These are phyloP conservation scores for Colletotrichum sansevieriae DNA, from an alignment of 2,329 filamentous ascomycete genomes.

Conservation along the genomic window DNA sequence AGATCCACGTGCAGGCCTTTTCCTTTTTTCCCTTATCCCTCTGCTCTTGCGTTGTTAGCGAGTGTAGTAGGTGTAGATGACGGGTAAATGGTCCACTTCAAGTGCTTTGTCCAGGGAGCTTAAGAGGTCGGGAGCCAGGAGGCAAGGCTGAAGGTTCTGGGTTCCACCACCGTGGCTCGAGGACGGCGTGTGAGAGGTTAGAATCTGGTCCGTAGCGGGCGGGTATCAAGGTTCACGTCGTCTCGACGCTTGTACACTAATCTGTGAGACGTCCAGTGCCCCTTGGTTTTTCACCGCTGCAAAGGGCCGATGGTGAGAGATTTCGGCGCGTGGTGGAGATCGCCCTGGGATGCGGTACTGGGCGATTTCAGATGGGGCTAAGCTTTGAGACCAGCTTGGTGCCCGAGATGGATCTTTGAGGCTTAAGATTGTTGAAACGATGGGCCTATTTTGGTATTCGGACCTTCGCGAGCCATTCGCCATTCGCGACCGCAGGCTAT, in stretches of 20 bases:
- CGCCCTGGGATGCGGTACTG: conserved; percentile 26
- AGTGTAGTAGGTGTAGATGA: conserved; percentile 20
- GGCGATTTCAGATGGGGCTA: conserved; percentile 34
- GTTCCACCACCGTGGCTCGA: conserved; percentile 27
- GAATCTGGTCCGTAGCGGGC: background rate
- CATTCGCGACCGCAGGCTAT: background rate
- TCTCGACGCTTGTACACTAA: conserved; percentile 9
- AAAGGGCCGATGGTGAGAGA: conserved; percentile 41
- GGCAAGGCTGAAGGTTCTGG: conserved; percentile 33
- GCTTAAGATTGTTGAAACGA: conserved; percentile 30
- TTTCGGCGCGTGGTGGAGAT: conserved; percentile 30
- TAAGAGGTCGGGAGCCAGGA: conserved; percentile 31
- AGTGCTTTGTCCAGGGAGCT: conserved; percentile 24
- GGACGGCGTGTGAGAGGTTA: conserved; percentile 23
- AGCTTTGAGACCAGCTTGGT: conserved; percentile 38
- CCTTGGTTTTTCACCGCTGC: conserved; percentile 30
- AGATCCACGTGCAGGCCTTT: conserved; percentile 36
- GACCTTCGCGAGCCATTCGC: conserved; percentile 23
- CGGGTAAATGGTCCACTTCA: conserved; percentile 34
- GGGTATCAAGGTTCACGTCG: conserved; percentile 33
- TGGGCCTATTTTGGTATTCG: conserved; percentile 28
- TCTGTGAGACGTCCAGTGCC: conserved; percentile 11
- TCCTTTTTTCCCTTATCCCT: background rate
- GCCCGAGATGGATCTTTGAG: conserved; percentile 34
- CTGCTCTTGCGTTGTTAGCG: conserved; percentile 5